Conservation (phyloP, 2,329 filamentous ascomycete species). For the Mollisiaceae sp. region DNA sequence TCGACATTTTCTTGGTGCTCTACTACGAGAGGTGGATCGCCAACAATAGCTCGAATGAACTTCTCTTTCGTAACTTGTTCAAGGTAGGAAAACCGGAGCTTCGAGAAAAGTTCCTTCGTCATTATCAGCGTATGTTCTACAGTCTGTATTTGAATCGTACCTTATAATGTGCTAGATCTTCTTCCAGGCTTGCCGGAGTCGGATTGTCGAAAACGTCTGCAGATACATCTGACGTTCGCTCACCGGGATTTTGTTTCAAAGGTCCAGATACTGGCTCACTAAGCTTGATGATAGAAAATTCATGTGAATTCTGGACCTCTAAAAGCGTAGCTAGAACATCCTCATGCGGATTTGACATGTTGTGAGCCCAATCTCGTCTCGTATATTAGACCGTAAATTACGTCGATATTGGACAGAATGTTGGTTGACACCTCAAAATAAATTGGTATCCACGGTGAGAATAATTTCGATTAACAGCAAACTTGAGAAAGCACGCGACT, state of each 20-base stretch:
- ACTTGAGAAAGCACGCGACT: background rate
- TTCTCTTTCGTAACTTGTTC: slow-evolving; percentile 99
- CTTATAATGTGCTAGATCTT: slow-evolving; percentile 88
- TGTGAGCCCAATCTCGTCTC: background rate
- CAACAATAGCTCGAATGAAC: slow-evolving; percentile 90
- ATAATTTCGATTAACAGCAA: background rate
- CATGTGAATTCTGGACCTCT: slow-evolving; percentile 60
- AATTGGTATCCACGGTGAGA: too few relatives aligned
- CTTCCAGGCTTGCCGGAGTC: slow-evolving; percentile 77
- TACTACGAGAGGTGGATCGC: slow-evolving; percentile 86
- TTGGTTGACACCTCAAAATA: background rate
- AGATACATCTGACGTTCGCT: slow-evolving; percentile 75
- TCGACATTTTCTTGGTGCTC: slow-evolving; percentile 81
- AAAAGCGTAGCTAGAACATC: slow-evolving; percentile 55
- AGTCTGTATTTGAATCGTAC: slow-evolving; percentile 42
- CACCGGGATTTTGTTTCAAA: slow-evolving; percentile 47
- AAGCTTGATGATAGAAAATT: slow-evolving; percentile 77
- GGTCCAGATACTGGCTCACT: slow-evolving; percentile 73
- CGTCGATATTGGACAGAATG: background rate
- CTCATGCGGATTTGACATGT: slow-evolving; percentile 35
- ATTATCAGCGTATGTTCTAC: background rate
- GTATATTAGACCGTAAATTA: background rate
- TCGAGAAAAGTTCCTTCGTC: slow-evolving; percentile 81
- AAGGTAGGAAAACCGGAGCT: slow-evolving; percentile 95
- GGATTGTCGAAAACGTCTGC: slow-evolving; percentile 66